Percentiles rank a stretch among this genome's conserved stretches.
phyloP scores from a whole-genome alignment of 2,329 filamentous ascomycete species.

The Sarocladiaceae sp. region DNA sequence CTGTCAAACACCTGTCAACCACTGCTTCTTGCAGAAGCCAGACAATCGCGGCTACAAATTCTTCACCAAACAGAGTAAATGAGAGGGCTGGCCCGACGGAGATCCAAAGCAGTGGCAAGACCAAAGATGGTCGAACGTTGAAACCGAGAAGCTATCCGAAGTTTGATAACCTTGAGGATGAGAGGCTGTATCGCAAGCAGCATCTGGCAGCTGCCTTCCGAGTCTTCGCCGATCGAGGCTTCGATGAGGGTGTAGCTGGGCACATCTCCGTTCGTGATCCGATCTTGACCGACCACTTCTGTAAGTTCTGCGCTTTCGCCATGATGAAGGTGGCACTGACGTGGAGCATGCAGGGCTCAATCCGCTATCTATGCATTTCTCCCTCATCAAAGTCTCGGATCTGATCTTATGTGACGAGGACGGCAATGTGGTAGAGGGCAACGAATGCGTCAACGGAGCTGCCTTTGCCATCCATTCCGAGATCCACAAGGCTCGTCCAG shows the following conservation, averaged over 20 bases:
- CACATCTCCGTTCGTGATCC: constrained; percentile 35
- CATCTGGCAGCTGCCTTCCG: constrained; percentile 38
- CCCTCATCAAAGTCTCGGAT: constrained; percentile 56
- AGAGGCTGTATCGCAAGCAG: constrained; percentile 15
- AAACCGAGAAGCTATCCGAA: constrained; percentile 10
- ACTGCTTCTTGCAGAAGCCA: neutral
- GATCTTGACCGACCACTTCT: constrained; percentile 22
- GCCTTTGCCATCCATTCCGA: constrained; percentile 59
- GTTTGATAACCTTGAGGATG: constrained; percentile 11
- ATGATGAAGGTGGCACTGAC: too few relatives aligned
- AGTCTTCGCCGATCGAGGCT: constrained; percentile 37
- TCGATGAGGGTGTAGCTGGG: constrained; percentile 36
- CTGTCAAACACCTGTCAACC: neutral
- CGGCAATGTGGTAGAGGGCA: constrained; percentile 55
- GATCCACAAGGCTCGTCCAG: constrained; percentile 53
- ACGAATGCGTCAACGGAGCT: constrained; percentile 60
- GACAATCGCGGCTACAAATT: neutral
- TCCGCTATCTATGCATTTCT: constrained; percentile 62
- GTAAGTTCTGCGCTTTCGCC: constrained; percentile 17
- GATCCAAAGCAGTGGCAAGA: constrained; percentile 6
- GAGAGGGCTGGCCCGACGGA: neutral
- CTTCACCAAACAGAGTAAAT: neutral
- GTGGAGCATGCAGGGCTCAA: constrained; percentile 25
- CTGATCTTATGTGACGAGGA: constrained; percentile 57
- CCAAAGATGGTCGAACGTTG: constrained; percentile 7